Percentiles rank a stretch among this genome's conserved stretches.
phyloP scores from a whole-genome alignment of 2,329 filamentous ascomycete genomes.

The Colletotrichum brevisporum region DNA sequence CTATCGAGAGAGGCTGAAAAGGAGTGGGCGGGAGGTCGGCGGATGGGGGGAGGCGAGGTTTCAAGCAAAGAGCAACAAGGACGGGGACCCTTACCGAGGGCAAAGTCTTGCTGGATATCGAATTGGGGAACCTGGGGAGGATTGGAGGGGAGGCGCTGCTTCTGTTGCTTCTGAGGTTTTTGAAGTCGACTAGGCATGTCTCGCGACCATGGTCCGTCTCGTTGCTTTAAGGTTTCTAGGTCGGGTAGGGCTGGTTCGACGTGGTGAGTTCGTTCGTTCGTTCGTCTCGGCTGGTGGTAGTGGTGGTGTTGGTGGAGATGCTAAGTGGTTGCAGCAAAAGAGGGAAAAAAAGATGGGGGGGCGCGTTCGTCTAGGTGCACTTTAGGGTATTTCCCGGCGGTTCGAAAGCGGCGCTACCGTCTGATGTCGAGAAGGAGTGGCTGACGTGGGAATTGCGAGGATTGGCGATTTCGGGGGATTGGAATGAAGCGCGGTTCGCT shows the following conservation, averaged over 20 bases:
- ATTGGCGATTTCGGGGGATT: conserved; percentile 5
- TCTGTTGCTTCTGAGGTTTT: conserved; percentile 46
- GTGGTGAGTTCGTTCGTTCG: conserved; percentile 19
- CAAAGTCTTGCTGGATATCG: conserved; percentile 51
- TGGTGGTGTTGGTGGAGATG: conserved; percentile 16
- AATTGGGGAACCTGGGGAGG: conserved; percentile 45
- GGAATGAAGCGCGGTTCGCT: conserved; percentile 13
- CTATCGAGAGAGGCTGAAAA: conserved; percentile 15
- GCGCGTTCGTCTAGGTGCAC: conserved; percentile 24
- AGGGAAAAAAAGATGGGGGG: conserved; percentile 8
- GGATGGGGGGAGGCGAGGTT: conserved; percentile 20
- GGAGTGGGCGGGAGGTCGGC: conserved; percentile 7
- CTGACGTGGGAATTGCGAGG: conserved; percentile 26
- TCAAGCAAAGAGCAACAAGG: conserved; percentile 25
- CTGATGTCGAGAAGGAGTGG: conserved; percentile 25
- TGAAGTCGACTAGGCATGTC: conserved; percentile 51
- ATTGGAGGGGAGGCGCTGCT: conserved; percentile 42
- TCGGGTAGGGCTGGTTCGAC: conserved; percentile 12
- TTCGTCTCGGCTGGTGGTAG: conserved; percentile 10
- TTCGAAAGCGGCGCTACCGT: conserved; percentile 32
- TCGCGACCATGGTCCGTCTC: conserved; percentile 37
- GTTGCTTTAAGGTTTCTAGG: conserved; percentile 11
- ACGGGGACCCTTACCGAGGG: conserved; percentile 40
- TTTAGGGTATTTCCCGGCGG: conserved; percentile 17
- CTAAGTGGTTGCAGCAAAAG: conserved; percentile 26